Evolutionary conservation across 371 early-diverging fungal genomes (phyloP).

Genomic region (Actinomortierella ambigua): DNA sequence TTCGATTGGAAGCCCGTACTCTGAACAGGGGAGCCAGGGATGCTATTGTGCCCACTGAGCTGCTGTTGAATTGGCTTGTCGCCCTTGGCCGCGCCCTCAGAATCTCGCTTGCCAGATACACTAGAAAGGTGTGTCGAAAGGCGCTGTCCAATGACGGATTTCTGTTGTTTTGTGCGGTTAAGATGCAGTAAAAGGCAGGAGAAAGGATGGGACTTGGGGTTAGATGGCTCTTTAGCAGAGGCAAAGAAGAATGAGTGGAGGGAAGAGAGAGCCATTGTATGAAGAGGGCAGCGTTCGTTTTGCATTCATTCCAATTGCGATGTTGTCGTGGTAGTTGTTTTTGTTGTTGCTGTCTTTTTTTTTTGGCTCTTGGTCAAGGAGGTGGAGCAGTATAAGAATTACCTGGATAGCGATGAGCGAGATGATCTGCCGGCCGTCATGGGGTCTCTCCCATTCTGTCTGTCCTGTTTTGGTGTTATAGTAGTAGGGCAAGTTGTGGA

Average conservation of each 20-base stretch:
- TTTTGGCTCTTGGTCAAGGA: conserved; percentile 3
- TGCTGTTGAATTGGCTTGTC: too few relatives aligned
- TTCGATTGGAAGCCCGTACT: too few relatives aligned
- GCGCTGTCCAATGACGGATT: conserved; percentile 45
- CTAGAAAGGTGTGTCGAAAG: conserved; percentile 36
- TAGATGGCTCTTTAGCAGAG: too few relatives aligned
- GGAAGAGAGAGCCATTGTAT: too few relatives aligned
- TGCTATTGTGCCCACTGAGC: too few relatives aligned
- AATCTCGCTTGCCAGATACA: conserved; percentile 2
- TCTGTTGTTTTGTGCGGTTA: conserved; percentile 11
- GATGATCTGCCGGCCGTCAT: conserved; percentile 67
- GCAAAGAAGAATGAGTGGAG: too few relatives aligned
- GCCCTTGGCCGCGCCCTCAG: too few relatives aligned
- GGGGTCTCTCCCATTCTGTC: conserved; percentile 89
- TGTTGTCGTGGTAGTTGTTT: conserved; percentile 5
- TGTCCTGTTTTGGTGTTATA: conserved; percentile 83
- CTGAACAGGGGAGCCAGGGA: too few relatives aligned
- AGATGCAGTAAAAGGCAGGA: neutral
- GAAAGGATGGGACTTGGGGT: neutral
- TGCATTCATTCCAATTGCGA: conserved; percentile 1
- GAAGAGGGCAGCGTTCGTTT: conserved; percentile 6
- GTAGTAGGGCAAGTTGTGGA: conserved; percentile 82
- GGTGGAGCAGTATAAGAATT: conserved; percentile 8
- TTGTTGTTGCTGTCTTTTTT: conserved; percentile 2
- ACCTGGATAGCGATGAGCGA: conserved; percentile 76